phyloP scores from a whole-genome alignment of 2,329 filamentous ascomycete species.

The Talaromyces sp. region DNA sequence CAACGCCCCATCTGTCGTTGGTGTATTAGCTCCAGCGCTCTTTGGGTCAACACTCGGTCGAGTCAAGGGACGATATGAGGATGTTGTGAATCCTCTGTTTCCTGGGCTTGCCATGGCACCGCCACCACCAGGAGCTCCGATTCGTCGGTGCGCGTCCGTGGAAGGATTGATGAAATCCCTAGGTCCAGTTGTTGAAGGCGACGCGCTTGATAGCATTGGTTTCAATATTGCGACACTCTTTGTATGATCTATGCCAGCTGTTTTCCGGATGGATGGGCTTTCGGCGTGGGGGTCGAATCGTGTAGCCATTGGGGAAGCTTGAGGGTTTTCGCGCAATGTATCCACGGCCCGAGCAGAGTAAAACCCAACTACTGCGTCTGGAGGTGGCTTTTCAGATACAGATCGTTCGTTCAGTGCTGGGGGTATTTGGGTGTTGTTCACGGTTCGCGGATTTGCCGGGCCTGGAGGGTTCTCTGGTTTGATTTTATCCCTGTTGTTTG shows the following conservation, averaged over 20 bases:
- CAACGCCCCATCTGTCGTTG: constrained; percentile 20
- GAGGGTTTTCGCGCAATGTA: constrained; percentile 50
- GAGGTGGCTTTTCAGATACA: not conserved
- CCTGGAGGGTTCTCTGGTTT: constrained; percentile 20
- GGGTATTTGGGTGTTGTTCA: constrained; percentile 9
- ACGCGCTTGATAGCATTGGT: constrained; percentile 28
- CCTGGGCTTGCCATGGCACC: constrained; percentile 27
- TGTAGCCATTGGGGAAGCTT: constrained; percentile 42
- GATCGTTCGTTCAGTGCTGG: constrained; percentile 15
- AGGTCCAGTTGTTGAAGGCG: constrained; percentile 24
- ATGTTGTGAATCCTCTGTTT: constrained; percentile 30
- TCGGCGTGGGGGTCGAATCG: constrained; percentile 71
- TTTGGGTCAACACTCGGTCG: constrained; percentile 32
- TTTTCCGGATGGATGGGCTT: constrained; percentile 83
- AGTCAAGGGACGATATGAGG: constrained; percentile 43
- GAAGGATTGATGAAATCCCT: constrained; percentile 34
- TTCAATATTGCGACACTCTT: constrained; percentile 68
- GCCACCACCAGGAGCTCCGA: constrained; percentile 27
- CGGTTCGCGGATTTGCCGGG: constrained; percentile 12
- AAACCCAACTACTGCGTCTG: constrained; percentile 54
- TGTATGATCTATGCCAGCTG: constrained; percentile 77
- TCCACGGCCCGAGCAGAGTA: constrained; percentile 66
- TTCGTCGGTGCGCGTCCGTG: constrained; percentile 29
- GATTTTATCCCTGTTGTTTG: not conserved
- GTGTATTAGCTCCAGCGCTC: constrained; percentile 19